These are phyloP conservation scores for Ephemerocybe angulata DNA, from an alignment of 768 basidiomycete genomes.

Conservation along the genomic window DNA sequence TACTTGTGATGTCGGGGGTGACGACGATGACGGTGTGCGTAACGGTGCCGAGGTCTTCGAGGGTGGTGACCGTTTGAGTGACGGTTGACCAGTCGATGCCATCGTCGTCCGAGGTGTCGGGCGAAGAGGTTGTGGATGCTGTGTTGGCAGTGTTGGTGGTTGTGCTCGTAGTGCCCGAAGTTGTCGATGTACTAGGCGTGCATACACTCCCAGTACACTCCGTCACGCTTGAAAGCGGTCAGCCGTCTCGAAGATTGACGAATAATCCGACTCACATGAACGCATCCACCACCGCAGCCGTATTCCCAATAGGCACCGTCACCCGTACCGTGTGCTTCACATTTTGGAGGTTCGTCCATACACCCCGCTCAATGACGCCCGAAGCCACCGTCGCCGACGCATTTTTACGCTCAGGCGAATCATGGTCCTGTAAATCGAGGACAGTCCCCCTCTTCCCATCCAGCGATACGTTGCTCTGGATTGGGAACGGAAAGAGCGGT, in stretches of 20 bases:
- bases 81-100: neutral
- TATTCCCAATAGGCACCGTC: neutral
- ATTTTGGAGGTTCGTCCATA: neutral
- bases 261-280: neutral
- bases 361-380: neutral
- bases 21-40: slow-evolving; percentile 1
- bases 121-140: neutral
- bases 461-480: neutral
- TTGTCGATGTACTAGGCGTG: neutral
- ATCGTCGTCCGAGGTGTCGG: neutral
- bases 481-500: neutral
- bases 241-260: too few relatives aligned
- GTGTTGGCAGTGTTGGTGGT: neutral
- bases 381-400: neutral
- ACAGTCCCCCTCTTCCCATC: neutral
- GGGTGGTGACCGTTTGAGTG: neutral
- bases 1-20: neutral
- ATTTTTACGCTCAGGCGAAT: neutral
- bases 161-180: neutral
- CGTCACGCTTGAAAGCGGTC: too few relatives aligned
- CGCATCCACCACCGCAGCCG: neutral
- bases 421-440: neutral
- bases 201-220: too few relatives aligned
- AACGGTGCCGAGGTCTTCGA: neutral
- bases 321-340: neutral